Percentiles rank a stretch among this genome's conserved stretches.
phyloP scores from a whole-genome alignment of 345 rosid genomes.

The Pistacia vera region DNA sequence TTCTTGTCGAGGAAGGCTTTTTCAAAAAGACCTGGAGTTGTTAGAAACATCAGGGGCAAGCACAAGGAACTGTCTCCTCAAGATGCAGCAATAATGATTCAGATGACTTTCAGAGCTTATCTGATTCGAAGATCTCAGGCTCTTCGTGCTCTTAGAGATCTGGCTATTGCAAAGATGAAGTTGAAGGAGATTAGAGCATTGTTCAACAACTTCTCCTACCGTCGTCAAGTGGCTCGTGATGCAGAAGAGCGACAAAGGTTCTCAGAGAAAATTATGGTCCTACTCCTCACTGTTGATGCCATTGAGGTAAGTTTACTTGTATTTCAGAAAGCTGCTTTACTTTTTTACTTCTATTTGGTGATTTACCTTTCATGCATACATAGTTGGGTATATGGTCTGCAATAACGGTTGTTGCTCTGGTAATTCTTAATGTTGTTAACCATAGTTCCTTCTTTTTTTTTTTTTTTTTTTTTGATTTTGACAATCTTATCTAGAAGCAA shows the following conservation, averaged over 20 bases:
- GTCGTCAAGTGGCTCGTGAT: conserved; percentile 64
- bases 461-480: neutral
- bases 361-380: neutral
- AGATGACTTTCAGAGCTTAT: conserved; percentile 78
- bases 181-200: conserved; percentile 80
- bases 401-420: neutral
- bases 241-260: conserved; percentile 89
- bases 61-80: conserved; percentile 69
- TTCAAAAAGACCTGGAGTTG: conserved; percentile 60
- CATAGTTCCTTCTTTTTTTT: too few relatives aligned
- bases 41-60: conserved; percentile 68
- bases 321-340: neutral
- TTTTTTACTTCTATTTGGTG: neutral
- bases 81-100: conserved; percentile 87
- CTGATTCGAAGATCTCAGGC: conserved; percentile 75
- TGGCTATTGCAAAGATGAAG: conserved; percentile 89
- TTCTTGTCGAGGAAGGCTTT: conserved; percentile 59
- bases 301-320: conserved; percentile 65
- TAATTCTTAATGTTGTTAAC: neutral
- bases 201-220: conserved; percentile 83
- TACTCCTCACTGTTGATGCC: conserved; percentile 92
- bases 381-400: neutral
- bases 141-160: conserved; percentile 86
- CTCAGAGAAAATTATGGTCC: conserved; percentile 82
- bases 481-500: neutral